Conservation (phyloP, 768 basidiomycete species). For the Chalciporus chontae region DNA sequence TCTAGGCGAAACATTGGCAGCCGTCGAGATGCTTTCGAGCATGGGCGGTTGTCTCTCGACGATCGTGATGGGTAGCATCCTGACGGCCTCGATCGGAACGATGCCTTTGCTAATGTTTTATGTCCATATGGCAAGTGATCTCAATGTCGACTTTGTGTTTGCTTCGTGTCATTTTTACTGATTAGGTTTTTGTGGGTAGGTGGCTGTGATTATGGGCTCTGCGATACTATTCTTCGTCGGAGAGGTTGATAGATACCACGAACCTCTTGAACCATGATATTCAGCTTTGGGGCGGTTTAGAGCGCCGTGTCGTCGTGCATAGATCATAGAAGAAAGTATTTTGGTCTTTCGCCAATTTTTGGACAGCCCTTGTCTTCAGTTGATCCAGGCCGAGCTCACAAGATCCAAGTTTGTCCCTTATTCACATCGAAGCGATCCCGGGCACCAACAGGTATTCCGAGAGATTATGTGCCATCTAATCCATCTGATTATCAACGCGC, state of each 20-base stretch:
- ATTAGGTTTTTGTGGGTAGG: constrained; percentile 9
- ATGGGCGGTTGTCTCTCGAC: constrained; percentile 24
- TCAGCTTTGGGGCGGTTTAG: too few species aligned
- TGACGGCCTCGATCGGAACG: constrained; percentile 22
- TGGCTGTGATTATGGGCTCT: constrained; percentile 13
- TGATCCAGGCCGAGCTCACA: too few species aligned
- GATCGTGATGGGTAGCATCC: constrained; percentile 29
- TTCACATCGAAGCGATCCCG: too few species aligned
- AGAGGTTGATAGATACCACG: constrained; percentile 19
- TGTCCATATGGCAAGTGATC: constrained; percentile 19
- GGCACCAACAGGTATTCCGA: too few species aligned
- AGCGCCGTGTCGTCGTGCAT: too few species aligned
- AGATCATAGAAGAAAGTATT: too few species aligned
- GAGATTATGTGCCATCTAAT: too few species aligned
- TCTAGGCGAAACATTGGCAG: constrained; percentile 28
- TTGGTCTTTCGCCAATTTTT: too few species aligned
- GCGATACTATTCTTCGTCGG: constrained; percentile 21
- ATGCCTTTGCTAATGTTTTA: constrained; percentile 23
- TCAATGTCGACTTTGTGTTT: neutral
- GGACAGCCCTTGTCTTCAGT: too few species aligned
- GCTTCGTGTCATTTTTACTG: neutral
- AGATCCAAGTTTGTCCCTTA: too few species aligned
- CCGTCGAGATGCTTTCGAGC: constrained; percentile 24
- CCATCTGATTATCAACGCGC: too few species aligned
- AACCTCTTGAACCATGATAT: constrained; percentile 4